Base-by-base conservation (phyloP, 768 basidiomycete species). In the Sarcomyxa edulis region DNA sequence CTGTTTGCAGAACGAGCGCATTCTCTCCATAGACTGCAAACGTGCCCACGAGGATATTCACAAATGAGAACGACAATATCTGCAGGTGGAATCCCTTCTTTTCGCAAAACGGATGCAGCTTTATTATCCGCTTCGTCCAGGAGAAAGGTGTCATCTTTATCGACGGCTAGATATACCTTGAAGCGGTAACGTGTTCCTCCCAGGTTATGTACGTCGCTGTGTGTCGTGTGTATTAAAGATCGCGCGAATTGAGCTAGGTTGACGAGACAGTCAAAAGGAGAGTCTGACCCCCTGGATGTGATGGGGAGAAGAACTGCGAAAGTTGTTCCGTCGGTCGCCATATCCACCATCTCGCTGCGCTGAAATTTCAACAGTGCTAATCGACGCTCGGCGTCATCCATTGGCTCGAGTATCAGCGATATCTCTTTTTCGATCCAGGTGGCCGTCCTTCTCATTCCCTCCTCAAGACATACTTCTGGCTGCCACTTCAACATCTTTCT, bases 261-360 rank as follows among this genome's bases (percentile, higher is more conserved):
- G 3, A 50, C 44, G 6, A 78, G 55, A 40, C 76, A 78, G 25
- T 61, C 49, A 1, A 45, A 40, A 0, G 64, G 65, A 4, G 53
- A 43, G 2, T 42, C 21, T 0, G 53, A 51, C 4, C 72, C 69
- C 1, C 70, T 62, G 6, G 77, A 79, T 1, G 78, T 79, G 47
- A 81, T 65, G 2, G 78, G 78, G 6, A 81, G 66, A 3, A 80
- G 60, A 28, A 79, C 60, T 2, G 70, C 78, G 46, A 78, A 75
- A 5, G 54, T 64, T 36, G 62, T 56, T 2, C 51, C 52, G 16
- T 55, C 51, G 1, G 51, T 40, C 5, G 51, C 45, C 6, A 78
- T 55, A 31, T 65, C 39, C 19, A 76, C 42, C 7, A 75, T 32
- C 30, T 60, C 43, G 45, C 75, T 76, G 25, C 26, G 31, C 12